Conservation (phyloP, 345 rosid genomes). For the Murraya koenigii region DNA sequence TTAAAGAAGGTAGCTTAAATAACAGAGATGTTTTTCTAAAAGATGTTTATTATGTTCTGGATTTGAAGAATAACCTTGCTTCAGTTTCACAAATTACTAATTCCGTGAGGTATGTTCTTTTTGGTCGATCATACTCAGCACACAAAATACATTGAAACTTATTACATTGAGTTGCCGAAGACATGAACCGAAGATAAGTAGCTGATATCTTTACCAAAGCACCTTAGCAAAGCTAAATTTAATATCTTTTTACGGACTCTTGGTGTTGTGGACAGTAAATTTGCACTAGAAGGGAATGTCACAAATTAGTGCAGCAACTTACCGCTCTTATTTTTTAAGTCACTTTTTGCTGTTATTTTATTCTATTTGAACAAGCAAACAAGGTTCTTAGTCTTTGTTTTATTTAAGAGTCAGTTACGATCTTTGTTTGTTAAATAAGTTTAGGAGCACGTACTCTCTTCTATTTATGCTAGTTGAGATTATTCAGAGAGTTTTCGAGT, state of each 20-base stretch:
- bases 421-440: no score
- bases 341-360: no score
- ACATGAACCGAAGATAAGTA: background rate
- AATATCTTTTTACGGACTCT: background rate
- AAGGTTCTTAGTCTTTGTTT: no score
- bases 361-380: no score
- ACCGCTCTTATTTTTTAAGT: no score
- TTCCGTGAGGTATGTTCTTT: background rate
- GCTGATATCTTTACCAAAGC: constrained; percentile 4
- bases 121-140: background rate
- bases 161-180: background rate
- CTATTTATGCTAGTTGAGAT: no score
- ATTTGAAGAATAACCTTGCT: background rate
- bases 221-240: background rate
- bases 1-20: background rate
- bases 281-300: constrained; percentile 5
- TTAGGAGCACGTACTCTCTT: no score
- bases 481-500: background rate
- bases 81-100: background rate
- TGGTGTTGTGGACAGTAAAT: background rate
- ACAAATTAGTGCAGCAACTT: background rate
- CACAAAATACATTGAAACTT: background rate
- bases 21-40: background rate
- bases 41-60: background rate
- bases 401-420: no score